Evolutionary conservation across 768 basidiomycete genomes (phyloP).

Genomic region (Russula foetens): DNA sequence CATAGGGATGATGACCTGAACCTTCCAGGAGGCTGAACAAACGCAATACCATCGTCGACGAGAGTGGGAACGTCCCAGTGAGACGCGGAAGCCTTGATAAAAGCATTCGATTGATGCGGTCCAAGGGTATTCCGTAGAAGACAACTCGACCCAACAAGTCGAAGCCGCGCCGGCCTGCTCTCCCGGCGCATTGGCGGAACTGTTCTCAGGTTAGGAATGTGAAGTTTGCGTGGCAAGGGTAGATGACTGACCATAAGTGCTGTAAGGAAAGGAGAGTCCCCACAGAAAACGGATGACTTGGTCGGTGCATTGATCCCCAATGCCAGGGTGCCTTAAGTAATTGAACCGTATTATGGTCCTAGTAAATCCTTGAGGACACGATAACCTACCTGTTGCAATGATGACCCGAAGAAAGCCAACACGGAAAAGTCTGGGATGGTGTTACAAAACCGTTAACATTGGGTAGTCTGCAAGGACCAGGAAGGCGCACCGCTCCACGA

Average conservation of each 20-base stretch:
- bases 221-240: neutral
- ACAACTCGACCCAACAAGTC: constrained; percentile 64
- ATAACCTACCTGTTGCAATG: constrained; percentile 47
- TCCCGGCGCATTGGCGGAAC: constrained; percentile 69
- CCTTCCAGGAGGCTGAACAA: constrained; percentile 60
- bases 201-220: constrained; percentile 23
- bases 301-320: constrained; percentile 71
- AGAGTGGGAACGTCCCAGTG: constrained; percentile 56
- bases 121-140: constrained; percentile 60
- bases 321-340: constrained; percentile 47
- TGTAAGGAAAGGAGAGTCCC: constrained; percentile 52
- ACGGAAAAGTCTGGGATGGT: constrained; percentile 43
- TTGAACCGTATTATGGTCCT: neutral
- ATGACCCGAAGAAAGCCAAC: constrained; percentile 55
- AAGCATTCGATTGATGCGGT: constrained; percentile 54
- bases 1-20: constrained; percentile 41
- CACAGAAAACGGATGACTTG: constrained; percentile 55
- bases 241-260: constrained; percentile 44
- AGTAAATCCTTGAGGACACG: neutral
- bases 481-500: constrained; percentile 44
- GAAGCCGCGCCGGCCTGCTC: constrained; percentile 65
- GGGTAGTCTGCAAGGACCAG: neutral
- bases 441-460: neutral
- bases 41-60: constrained; percentile 55
- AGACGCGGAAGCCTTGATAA: constrained; percentile 57